Percentiles rank a stretch among this genome's conserved stretches.
phyloP scores from a whole-genome alignment of 768 basidiomycete genomes.

The Leccinum subgranulosum region DNA sequence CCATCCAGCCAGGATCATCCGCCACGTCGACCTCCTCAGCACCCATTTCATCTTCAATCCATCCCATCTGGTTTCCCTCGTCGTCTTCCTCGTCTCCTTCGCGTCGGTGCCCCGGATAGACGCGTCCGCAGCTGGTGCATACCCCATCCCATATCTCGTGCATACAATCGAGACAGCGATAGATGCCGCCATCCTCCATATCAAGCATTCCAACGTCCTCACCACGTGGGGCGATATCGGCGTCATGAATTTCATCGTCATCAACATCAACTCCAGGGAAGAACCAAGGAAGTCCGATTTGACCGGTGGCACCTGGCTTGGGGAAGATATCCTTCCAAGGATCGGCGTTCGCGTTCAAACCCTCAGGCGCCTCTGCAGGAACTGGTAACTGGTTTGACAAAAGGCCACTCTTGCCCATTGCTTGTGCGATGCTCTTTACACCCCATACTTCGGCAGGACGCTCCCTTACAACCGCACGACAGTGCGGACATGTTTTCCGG shows the following conservation, averaged over 20 bases:
- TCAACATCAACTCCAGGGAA: constrained; percentile 19
- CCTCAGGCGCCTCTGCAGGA: constrained; percentile 26
- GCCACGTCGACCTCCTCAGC: constrained; percentile 29
- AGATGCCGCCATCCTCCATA: constrained; percentile 72
- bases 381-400: constrained; percentile 27
- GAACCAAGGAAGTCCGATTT: constrained; percentile 22
- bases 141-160: constrained; percentile 73
- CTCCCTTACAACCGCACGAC: constrained; percentile 41
- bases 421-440: constrained; percentile 45
- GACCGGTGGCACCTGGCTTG: constrained; percentile 6
- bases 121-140: constrained; percentile 60
- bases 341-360: constrained; percentile 36
- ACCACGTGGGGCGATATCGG: constrained; percentile 21
- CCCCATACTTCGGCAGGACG: constrained; percentile 48
- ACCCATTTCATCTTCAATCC: constrained; percentile 38
- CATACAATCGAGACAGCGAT: constrained; percentile 71
- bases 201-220: constrained; percentile 63
- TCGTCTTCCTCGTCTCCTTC: constrained; percentile 25
- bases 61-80: constrained; percentile 31
- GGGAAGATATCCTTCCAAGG: constrained; percentile 69
- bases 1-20: constrained; percentile 34
- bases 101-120: constrained; percentile 51
- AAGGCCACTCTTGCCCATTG: constrained; percentile 53
- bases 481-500: constrained; percentile 45
- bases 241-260: constrained; percentile 16